Conservation (phyloP, 352 stramenopile species). For the Hyaloperonospora brassicae region DNA sequence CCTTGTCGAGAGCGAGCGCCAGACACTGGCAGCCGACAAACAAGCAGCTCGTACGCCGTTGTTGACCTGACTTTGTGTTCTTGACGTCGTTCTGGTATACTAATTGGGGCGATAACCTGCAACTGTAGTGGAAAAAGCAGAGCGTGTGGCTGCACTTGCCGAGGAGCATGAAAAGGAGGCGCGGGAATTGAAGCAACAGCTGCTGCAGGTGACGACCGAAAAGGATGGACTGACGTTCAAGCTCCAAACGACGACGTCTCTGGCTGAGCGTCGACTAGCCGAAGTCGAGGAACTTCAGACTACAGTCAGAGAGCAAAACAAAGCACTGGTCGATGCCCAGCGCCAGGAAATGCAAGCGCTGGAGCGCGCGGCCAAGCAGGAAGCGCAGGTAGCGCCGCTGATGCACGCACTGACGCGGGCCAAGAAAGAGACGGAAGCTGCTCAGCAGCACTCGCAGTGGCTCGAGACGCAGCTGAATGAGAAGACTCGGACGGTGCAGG, state of each 20-base stretch:
- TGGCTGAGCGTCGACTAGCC: slow-evolving; percentile 50
- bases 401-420: slow-evolving; percentile 38
- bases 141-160: slow-evolving; percentile 20
- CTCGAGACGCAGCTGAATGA: slow-evolving; percentile 54
- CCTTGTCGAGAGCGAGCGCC: slow-evolving; percentile 46
- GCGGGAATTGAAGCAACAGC: slow-evolving; percentile 29
- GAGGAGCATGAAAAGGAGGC: slow-evolving; percentile 26
- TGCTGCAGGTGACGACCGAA: slow-evolving; percentile 37
- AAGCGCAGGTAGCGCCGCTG: slow-evolving; percentile 53
- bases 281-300: slow-evolving; percentile 56
- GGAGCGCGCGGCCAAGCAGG: slow-evolving; percentile 45
- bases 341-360: slow-evolving; percentile 58
- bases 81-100: background rate
- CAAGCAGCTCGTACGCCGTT: slow-evolving; percentile 32
- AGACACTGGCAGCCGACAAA: slow-evolving; percentile 40
- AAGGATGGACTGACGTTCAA: slow-evolving; percentile 50
- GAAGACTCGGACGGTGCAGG: slow-evolving; percentile 56
- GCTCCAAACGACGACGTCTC: slow-evolving; percentile 34
- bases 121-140: slow-evolving; percentile 28
- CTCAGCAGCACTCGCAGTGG: slow-evolving; percentile 58
- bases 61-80: background rate
- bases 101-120: slow-evolving; percentile 2
- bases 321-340: slow-evolving; percentile 44
- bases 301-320: slow-evolving; percentile 50
- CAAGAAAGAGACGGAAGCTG: slow-evolving; percentile 43